A percentile compares a stretch with the other conserved stretches of the same genome.
These are phyloP conservation scores for Fonsecaea erecta DNA, from an alignment of 2,329 filamentous ascomycete genomes.

Conservation along the genomic window DNA sequence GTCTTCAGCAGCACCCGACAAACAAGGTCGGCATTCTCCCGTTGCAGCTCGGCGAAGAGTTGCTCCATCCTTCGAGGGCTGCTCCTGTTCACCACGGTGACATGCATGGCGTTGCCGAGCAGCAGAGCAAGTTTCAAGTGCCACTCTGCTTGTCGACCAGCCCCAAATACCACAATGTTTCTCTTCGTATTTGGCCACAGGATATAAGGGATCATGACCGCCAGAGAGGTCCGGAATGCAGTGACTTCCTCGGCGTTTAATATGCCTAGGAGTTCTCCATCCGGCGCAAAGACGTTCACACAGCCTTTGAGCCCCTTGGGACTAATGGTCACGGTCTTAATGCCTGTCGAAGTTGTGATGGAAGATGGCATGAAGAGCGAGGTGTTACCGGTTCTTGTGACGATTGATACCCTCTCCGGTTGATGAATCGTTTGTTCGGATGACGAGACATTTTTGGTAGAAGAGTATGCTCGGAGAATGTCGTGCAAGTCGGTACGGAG, in stretches of 20 bases:
- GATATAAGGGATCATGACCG: constrained; percentile 60
- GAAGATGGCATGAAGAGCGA: constrained; percentile 77
- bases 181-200: constrained; percentile 23
- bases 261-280: constrained; percentile 68
- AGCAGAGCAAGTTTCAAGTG: constrained; percentile 59
- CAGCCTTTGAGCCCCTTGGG: constrained; percentile 64
- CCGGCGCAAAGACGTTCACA: constrained; percentile 68
- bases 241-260: constrained; percentile 76
- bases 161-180: constrained; percentile 53
- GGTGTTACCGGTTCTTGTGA: constrained; percentile 52
- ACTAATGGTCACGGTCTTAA: constrained; percentile 73
- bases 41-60: constrained; percentile 43
- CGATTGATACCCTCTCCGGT: constrained; percentile 49
- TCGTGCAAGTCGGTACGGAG: constrained; percentile 46
- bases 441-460: constrained; percentile 37
- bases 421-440: constrained; percentile 47
- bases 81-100: constrained; percentile 77
- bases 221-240: constrained; percentile 78
- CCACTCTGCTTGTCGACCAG: constrained; percentile 57
- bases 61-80: constrained; percentile 62
- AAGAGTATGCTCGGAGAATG: constrained; percentile 43
- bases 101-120: constrained; percentile 56
- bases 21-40: constrained; percentile 45
- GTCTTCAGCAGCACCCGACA: constrained; percentile 60
- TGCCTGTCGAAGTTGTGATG: constrained; percentile 65